phyloP scores from a whole-genome alignment of 116 monocot genomes.

The Cymodocea nodosa region DNA sequence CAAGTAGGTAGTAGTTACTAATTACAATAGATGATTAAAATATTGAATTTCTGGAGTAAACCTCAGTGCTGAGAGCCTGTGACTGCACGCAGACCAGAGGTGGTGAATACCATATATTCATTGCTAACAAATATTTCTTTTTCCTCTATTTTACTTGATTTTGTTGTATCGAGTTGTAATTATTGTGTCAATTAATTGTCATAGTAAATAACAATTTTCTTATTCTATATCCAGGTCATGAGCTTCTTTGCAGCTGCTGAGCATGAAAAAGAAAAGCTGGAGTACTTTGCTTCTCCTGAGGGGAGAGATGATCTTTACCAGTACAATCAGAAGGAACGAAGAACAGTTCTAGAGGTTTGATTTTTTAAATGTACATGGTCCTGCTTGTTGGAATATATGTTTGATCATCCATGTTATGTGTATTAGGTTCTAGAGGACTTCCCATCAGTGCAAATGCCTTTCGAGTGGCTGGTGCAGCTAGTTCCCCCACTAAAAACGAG shows the following conservation, averaged over 20 bases:
- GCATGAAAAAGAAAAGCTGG: conserved; percentile 84
- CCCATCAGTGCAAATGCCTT: conserved; percentile 81
- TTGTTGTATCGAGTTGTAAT: too few relatives aligned
- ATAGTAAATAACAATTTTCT: too few relatives aligned
- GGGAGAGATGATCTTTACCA: conserved; percentile 92
- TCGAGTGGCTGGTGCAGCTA: conserved; percentile 87
- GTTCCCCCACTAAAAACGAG: conserved; percentile 74
- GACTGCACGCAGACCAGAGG: too few relatives aligned
- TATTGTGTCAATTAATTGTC: too few relatives aligned
- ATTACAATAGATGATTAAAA: too few relatives aligned
- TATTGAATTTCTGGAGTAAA: too few relatives aligned
- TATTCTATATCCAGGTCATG: conserved; percentile 48
- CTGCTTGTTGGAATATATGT: too few relatives aligned
- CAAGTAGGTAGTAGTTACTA: too few relatives aligned
- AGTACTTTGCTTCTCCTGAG: conserved; percentile 89
- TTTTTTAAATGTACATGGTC: background rate
- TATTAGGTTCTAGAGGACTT: conserved; percentile 80
- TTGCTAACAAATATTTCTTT: too few relatives aligned
- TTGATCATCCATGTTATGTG: background rate
- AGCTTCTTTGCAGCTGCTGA: conserved; percentile 74
- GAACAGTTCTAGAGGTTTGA: conserved; percentile 75
- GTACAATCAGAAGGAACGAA: conserved; percentile 87
- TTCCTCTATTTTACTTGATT: too few relatives aligned
- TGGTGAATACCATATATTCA: too few relatives aligned
- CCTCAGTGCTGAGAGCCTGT: too few relatives aligned